Percentiles rank a stretch among this genome's conserved stretches.
Conservation (phyloP, 2,329 filamentous ascomycete species). For the Pseudogymnoascus sp. region DNA sequence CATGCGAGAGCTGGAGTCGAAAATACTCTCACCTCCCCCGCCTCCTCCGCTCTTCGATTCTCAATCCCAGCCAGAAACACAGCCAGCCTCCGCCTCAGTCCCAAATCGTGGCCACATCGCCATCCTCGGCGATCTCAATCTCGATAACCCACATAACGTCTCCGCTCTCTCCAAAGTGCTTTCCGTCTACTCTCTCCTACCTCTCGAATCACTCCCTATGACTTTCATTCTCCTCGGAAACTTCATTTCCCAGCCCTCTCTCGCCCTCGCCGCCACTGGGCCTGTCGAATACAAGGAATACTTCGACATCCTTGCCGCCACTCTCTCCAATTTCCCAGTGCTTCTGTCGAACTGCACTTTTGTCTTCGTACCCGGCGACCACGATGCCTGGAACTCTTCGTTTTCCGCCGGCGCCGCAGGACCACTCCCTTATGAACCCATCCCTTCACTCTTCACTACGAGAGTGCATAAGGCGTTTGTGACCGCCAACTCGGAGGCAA, state of each 20-base stretch:
- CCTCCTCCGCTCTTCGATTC: constrained; percentile 16
- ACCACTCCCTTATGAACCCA: constrained; percentile 57
- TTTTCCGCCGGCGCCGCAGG: constrained; percentile 69
- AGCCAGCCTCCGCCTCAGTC: not conserved
- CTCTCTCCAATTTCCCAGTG: constrained; percentile 73
- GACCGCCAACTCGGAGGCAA: constrained; percentile 63
- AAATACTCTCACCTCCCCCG: constrained; percentile 27
- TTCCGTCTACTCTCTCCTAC: constrained; percentile 58
- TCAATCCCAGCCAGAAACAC: not conserved
- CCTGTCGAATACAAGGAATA: constrained; percentile 95
- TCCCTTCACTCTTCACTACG: constrained; percentile 87
- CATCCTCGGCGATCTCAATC: constrained; percentile 77
- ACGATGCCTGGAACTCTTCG: constrained; percentile 91
- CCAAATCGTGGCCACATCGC: constrained; percentile 48
- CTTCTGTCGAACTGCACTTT: constrained; percentile 76
- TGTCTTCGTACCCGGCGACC: constrained; percentile 89
- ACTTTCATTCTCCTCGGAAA: constrained; percentile 80
- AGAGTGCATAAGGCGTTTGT: constrained; percentile 74
- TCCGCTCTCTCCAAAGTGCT: constrained; percentile 76
- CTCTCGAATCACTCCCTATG: constrained; percentile 59
- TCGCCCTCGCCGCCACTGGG: constrained; percentile 59
- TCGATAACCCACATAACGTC: constrained; percentile 75
- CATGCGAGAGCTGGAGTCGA: constrained; percentile 51
- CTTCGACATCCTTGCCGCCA: constrained; percentile 78
- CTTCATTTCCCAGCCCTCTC: constrained; percentile 60